Conservation (phyloP, 2,329 filamentous ascomycete genomes). For the Berkeleyomyces rouxiae region DNA sequence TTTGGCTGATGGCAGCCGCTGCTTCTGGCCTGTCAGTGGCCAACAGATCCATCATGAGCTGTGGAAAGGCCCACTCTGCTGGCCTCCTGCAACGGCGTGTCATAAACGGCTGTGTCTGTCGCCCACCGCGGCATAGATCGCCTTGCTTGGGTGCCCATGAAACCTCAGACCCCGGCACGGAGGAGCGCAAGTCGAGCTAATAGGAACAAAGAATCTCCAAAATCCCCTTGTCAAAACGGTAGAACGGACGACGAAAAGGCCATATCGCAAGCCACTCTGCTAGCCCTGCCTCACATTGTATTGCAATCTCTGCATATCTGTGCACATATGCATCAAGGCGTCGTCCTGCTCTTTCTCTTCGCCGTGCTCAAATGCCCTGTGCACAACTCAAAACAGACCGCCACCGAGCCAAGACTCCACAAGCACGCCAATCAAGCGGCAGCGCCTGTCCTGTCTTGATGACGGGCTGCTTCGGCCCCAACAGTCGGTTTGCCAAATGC, state of each 20-base stretch:
- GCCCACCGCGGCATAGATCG: not conserved
- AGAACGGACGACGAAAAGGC: not conserved
- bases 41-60: no score
- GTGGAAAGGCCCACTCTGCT: not conserved
- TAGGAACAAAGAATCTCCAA: not conserved
- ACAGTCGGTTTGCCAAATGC: not conserved
- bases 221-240: not conserved
- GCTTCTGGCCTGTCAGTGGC: no score
- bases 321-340: not conserved
- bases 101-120: not conserved
- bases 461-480: not conserved
- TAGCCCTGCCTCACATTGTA: not conserved
- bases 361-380: not conserved
- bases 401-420: not conserved
- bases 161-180: not conserved
- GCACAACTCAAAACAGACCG: constrained; percentile 1
- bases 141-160: not conserved
- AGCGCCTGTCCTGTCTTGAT: no score
- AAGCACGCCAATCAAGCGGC: not conserved
- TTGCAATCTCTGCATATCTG: not conserved
- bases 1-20: not conserved
- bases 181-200: not conserved
- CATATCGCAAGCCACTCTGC: not conserved
- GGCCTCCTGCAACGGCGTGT: not conserved
- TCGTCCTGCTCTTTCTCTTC: not conserved